These are phyloP conservation scores for Apophysomyces elegans DNA, from an alignment of 371 early-diverging fungal species.

Conservation along the genomic window DNA sequence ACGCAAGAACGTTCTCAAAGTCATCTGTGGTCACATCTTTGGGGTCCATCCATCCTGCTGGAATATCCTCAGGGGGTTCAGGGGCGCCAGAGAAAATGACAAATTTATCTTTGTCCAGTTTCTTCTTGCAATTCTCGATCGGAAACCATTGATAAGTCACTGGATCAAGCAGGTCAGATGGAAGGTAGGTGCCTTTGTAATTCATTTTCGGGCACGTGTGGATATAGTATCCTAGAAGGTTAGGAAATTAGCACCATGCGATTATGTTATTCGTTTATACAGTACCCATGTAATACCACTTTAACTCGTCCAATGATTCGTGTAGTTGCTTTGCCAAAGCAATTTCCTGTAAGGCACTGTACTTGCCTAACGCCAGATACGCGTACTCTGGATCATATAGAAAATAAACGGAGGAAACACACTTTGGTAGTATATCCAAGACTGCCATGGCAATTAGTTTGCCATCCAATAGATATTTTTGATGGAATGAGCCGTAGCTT, in stretches of 20 bases:
- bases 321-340: conserved; percentile 49
- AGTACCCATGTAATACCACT: conserved; percentile 89
- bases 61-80: neutral
- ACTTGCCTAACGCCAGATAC: conserved; percentile 80
- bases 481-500: conserved; percentile 86
- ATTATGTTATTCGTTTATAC: neutral
- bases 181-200: conserved; percentile 89
- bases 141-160: conserved; percentile 50
- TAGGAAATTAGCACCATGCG: neutral
- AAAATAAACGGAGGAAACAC: conserved; percentile 93
- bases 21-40: neutral
- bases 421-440: conserved; percentile 86
- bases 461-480: conserved; percentile 80
- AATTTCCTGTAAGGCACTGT: conserved; percentile 85
- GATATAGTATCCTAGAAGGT: conserved; percentile 79
- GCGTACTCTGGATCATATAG: conserved; percentile 87
- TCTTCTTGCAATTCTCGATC: conserved; percentile 25
- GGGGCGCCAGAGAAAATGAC: conserved; percentile 18
- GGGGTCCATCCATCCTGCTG: conserved; percentile 15
- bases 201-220: conserved; percentile 91
- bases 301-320: conserved; percentile 35
- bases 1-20: conserved; percentile 6
- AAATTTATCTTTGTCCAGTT: conserved; percentile 29
- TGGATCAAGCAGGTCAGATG: conserved; percentile 81
- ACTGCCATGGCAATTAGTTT: conserved; percentile 87